These are phyloP conservation scores for Fraxinus anomala DNA, from an alignment of 257 asterid species.

Conservation along the genomic window DNA sequence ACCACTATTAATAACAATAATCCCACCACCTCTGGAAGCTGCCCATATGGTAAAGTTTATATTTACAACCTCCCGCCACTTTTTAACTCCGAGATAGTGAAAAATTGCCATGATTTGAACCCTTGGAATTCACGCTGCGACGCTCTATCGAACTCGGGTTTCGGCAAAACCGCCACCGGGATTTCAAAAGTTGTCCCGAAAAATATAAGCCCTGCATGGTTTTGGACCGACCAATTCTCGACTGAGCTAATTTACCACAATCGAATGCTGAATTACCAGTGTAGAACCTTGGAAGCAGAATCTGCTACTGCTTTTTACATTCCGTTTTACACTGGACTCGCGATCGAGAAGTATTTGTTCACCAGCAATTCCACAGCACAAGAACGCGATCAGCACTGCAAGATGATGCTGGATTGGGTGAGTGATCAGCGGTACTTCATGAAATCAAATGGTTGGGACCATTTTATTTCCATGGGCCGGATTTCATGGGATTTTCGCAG, in stretches of 20 bases:
- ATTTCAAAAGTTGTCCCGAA: constrained; percentile 43
- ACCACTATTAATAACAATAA: not conserved
- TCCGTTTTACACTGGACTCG: constrained; percentile 76
- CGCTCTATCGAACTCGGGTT: constrained; percentile 64
- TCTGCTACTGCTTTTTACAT: constrained; percentile 69
- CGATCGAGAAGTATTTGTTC: constrained; percentile 58
- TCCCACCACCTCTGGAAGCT: constrained; percentile 6
- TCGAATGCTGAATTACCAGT: constrained; percentile 55
- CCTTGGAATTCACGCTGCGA: constrained; percentile 72
- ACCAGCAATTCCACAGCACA: constrained; percentile 34
- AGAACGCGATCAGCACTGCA: constrained; percentile 69
- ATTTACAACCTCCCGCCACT: constrained; percentile 53
- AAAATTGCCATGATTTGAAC: constrained; percentile 50
- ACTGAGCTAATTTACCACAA: constrained; percentile 59
- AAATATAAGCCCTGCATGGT: constrained; percentile 52
- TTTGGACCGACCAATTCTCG: constrained; percentile 77
- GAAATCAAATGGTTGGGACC: constrained; percentile 67
- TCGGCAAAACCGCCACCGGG: constrained; percentile 45
- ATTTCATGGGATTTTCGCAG: constrained; percentile 90
- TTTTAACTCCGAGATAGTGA: constrained; percentile 49
- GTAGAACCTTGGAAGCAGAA: constrained; percentile 53
- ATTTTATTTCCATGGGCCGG: constrained; percentile 66
- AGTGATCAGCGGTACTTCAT: constrained; percentile 42
- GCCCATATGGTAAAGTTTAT: constrained; percentile 57
- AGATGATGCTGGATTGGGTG: constrained; percentile 58